Conservation (phyloP, 2,329 filamentous ascomycete genomes). For the Claviceps humidiphila region DNA sequence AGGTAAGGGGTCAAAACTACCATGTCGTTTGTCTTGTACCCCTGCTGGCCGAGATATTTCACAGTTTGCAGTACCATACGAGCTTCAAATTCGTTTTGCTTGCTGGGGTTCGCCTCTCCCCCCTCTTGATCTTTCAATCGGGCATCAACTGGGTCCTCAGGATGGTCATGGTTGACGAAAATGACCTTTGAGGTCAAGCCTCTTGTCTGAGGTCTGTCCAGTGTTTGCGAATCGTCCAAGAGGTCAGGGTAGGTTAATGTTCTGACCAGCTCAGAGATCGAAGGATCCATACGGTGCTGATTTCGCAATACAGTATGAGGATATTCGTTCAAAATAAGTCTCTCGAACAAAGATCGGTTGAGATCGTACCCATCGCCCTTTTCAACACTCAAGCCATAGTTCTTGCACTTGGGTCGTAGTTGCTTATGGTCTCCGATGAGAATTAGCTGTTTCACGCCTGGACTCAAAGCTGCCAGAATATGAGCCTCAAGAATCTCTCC, state of each 20-base stretch:
- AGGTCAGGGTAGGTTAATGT: conserved; percentile 49
- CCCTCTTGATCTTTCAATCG: conserved; percentile 26
- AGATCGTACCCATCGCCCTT: conserved; percentile 53
- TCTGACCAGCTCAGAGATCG: conserved; percentile 45
- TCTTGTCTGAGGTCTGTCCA: conserved; percentile 29
- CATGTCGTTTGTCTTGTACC: conserved; percentile 50
- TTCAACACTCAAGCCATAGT: conserved; percentile 47
- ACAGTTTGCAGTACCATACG: conserved; percentile 53
- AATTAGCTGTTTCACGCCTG: conserved; percentile 47
- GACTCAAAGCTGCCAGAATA: conserved; percentile 40
- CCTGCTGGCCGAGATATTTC: conserved; percentile 56
- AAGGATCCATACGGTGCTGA: conserved; percentile 57
- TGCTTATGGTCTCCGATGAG: conserved; percentile 65
- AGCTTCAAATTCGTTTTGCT: conserved; percentile 49
- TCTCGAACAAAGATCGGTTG: conserved; percentile 56
- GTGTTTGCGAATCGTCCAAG: conserved; percentile 38
- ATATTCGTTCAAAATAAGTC: conserved; percentile 43
- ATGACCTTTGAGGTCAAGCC: conserved; percentile 42
- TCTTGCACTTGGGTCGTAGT: conserved; percentile 52
- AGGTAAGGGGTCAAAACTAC: conserved; percentile 63
- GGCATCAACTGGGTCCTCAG: conserved; percentile 29
- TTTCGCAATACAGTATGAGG: conserved; percentile 39
- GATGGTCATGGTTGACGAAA: conserved; percentile 50
- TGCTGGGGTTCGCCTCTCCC: conserved; percentile 19
- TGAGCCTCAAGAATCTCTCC: conserved; percentile 61